Evolutionary conservation across 2,329 filamentous ascomycete species (phyloP).

Genomic region (Colletotrichum cereale): DNA sequence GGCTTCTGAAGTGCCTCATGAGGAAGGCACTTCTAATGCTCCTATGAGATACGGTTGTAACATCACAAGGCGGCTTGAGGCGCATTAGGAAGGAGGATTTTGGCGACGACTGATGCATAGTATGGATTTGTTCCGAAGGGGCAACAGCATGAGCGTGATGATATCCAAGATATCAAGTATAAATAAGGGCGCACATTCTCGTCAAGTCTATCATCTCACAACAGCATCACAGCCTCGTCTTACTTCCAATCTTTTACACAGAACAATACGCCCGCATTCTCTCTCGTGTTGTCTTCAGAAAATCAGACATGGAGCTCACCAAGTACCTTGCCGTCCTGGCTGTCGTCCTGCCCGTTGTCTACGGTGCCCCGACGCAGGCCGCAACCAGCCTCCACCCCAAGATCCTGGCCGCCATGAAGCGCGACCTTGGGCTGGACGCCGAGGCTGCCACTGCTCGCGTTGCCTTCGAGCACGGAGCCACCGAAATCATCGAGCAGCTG

Average conservation of each 20-base stretch:
- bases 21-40: slow-evolving; percentile 24
- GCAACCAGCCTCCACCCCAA: slow-evolving; percentile 53
- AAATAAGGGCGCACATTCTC: slow-evolving; percentile 18
- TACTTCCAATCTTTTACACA: slow-evolving; percentile 3
- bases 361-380: slow-evolving; percentile 53
- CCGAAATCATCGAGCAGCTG: slow-evolving; percentile 53
- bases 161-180: slow-evolving; percentile 22
- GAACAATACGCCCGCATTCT: neutral
- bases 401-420: slow-evolving; percentile 58
- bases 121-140: neutral
- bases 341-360: slow-evolving; percentile 54
- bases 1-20: slow-evolving; percentile 26
- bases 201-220: neutral
- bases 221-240: slow-evolving; percentile 21
- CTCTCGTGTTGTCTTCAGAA: slow-evolving; percentile 43
- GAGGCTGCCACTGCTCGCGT: slow-evolving; percentile 54
- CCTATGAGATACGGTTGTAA: slow-evolving; percentile 1
- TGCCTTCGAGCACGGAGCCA: slow-evolving; percentile 51
- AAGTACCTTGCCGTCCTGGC: slow-evolving; percentile 54
- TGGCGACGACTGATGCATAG: neutral
- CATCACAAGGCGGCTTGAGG: slow-evolving; percentile 19
- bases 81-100: slow-evolving; percentile 34
- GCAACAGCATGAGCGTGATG: neutral
- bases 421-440: slow-evolving; percentile 55
- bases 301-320: slow-evolving; percentile 52